These are phyloP conservation scores for Aleurites moluccanus DNA, from an alignment of 441 rosid genomes.

Conservation along the genomic window DNA sequence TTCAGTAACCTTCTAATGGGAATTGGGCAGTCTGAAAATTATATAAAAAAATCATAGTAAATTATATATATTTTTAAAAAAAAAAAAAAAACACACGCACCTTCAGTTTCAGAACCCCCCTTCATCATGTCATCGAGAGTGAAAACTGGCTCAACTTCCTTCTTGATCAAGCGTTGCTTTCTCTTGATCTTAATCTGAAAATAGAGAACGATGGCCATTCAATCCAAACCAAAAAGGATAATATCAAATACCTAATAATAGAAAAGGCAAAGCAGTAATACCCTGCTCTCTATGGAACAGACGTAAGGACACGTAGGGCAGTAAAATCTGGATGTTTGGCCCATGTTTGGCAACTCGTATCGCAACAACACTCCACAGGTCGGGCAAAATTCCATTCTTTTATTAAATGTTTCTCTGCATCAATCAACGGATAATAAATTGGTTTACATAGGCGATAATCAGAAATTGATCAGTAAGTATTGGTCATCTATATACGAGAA, in stretches of 20 bases:
- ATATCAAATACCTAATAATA: background rate
- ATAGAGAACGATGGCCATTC: background rate
- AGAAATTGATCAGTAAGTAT: background rate
- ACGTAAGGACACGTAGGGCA: conserved; percentile 58
- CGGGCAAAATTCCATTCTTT: conserved; percentile 58
- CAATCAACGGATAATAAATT: background rate
- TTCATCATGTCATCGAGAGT: conserved; percentile 48
- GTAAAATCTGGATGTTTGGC: conserved; percentile 40
- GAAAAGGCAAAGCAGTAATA: background rate
- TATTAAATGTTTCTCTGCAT: background rate
- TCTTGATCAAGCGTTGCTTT: conserved; percentile 46
- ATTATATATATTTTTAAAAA: background rate
- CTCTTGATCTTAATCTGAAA: conserved; percentile 55
- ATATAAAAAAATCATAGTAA: background rate
- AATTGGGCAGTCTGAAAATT: no score
- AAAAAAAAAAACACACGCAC: conserved; percentile 15
- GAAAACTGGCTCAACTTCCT: conserved; percentile 52
- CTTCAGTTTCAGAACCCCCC: conserved; percentile 48
- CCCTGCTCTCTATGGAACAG: conserved; percentile 40
- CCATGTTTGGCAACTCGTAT: conserved; percentile 46
- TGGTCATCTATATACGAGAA: background rate
- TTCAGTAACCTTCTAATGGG: no score
- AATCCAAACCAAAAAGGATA: background rate
- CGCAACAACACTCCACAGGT: conserved; percentile 50
- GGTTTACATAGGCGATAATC: background rate